Conservation (phyloP, 2,329 filamentous ascomycete genomes). For the Pseudogymnoascus sp. region DNA sequence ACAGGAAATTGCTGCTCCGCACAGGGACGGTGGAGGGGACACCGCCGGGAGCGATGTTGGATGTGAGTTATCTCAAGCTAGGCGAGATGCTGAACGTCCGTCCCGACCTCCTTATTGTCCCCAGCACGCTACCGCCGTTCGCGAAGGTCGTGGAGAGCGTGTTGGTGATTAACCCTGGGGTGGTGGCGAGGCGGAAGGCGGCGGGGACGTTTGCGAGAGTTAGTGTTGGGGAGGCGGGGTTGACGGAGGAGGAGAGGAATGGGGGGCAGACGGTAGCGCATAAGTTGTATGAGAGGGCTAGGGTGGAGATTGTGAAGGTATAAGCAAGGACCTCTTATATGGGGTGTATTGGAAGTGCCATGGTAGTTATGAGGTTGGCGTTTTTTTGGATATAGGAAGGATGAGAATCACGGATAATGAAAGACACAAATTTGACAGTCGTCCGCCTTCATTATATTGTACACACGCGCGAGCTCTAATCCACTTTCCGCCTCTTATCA, state of each 20-base stretch:
- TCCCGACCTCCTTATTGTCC: conserved; percentile 77
- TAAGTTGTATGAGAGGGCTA: conserved; percentile 69
- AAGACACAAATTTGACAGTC: conserved; percentile 8
- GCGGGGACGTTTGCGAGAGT: conserved; percentile 81
- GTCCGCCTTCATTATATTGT: conserved; percentile 4
- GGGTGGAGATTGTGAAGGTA: conserved; percentile 82
- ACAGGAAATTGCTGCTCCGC: conserved; percentile 58
- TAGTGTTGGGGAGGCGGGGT: conserved; percentile 57
- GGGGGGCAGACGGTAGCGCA: conserved; percentile 56
- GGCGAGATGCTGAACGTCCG: conserved; percentile 83
- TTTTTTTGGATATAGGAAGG: conserved; percentile 6
- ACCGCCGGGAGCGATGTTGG: conserved; percentile 69
- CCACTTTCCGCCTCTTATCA: conserved; percentile 54
- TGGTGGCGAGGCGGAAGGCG: conserved; percentile 73
- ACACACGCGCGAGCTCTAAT: conserved; percentile 27
- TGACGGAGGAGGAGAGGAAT: conserved; percentile 48
- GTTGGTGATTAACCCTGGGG: conserved; percentile 82
- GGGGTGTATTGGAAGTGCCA: no score
- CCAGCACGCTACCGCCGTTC: conserved; percentile 77
- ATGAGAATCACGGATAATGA: conserved; percentile 14
- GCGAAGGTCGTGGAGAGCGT: conserved; percentile 89
- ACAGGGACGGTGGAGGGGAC: conserved; percentile 51
- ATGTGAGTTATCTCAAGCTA: conserved; percentile 76
- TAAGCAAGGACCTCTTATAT: no score
- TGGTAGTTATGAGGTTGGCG: conserved; percentile 8